Evolutionary conservation across 257 asterid species (phyloP), one percentile per base, ranked within the genome.

Genomic region (Solanum arcanum): DNA sequence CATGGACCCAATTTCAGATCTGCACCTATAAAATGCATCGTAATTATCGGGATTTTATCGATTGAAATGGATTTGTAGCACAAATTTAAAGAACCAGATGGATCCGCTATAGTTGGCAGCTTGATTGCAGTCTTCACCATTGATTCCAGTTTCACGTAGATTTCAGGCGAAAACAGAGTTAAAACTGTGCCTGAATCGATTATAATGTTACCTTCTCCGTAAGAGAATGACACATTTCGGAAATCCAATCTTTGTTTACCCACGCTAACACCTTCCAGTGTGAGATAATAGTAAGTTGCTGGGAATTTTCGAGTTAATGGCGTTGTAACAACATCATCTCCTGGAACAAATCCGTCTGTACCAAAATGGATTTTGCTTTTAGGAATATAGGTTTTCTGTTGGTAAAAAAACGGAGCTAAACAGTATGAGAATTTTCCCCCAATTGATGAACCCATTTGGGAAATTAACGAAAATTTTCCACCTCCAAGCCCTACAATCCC

Each of bases 401-500:
- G 85, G 0, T 68, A n/a, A 0, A 31, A n/a, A 1, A 31, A 7
- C 0, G 95, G 94, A 14, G 90, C 90, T 27, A 96, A 91, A 86
- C 99, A 96, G 5, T 95, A 96, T 0, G 98, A 96, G 73, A 96
- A 96, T 62, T 91, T 92, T 1, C 93, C 94, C 9, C 84, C 75
- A 5, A 91, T 90, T 4, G 89, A 72, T 21, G 92, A 39, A 37
- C 90, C 86, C 77, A 95, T 37, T 62, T 96, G 98, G 3, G 93
- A 84, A 7, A 93, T 88, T 7, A 96, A 46, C 12, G 98, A 95
- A 47, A 44, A 86, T 2, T 72, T 39, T 5, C 94, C 93, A 0
- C 91, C 92, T 7, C 95, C 99, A 2, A 96, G 93, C 9, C 98
- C 98, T 1, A 94, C 93, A 9, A 95, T 89, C 6, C 99, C 99